Evolutionary conservation across 805 yeast species (phyloP).

Genomic region (Sugiyamaella qingdaonensis): DNA sequence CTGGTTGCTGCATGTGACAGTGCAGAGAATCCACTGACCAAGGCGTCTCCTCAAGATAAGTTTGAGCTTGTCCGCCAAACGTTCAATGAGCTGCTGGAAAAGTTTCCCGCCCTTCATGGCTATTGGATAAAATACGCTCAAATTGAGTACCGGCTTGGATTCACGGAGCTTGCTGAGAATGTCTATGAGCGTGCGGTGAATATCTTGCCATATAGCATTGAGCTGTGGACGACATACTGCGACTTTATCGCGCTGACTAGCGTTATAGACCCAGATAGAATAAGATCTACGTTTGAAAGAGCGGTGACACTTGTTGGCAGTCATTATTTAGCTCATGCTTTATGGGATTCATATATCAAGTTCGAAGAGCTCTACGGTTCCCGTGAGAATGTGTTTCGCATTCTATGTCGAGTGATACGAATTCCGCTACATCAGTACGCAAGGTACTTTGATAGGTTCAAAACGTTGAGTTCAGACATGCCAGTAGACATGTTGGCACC

Average conservation of each 20-base stretch:
- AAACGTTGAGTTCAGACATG: slow-evolving; percentile 31
- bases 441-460: slow-evolving; percentile 52
- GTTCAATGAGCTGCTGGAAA: slow-evolving; percentile 29
- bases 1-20: slow-evolving; percentile 23
- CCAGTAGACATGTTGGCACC: slow-evolving; percentile 33
- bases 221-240: slow-evolving; percentile 37
- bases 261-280: slow-evolving; percentile 12
- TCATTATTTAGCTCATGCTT: slow-evolving; percentile 69
- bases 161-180: slow-evolving; percentile 29
- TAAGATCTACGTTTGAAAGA: slow-evolving; percentile 37
- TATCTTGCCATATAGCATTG: slow-evolving; percentile 27
- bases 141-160: slow-evolving; percentile 32
- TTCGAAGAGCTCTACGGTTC: slow-evolving; percentile 47
- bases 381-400: slow-evolving; percentile 40
- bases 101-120: slow-evolving; percentile 37
- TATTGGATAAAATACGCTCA: slow-evolving; percentile 42
- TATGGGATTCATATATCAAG: slow-evolving; percentile 78
- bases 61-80: slow-evolving; percentile 26
- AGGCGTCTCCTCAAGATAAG: slow-evolving; percentile 26
- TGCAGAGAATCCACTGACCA: slow-evolving; percentile 29
- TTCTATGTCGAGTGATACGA: slow-evolving; percentile 31
- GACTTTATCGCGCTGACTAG: slow-evolving; percentile 30
- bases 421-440: slow-evolving; percentile 87
- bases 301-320: slow-evolving; percentile 55
- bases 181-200: slow-evolving; percentile 35